A percentile compares a stretch with the other conserved stretches of the same genome.
phyloP scores from a whole-genome alignment of 805 yeast genomes.

The Cyberlindnera subsufficiens region DNA sequence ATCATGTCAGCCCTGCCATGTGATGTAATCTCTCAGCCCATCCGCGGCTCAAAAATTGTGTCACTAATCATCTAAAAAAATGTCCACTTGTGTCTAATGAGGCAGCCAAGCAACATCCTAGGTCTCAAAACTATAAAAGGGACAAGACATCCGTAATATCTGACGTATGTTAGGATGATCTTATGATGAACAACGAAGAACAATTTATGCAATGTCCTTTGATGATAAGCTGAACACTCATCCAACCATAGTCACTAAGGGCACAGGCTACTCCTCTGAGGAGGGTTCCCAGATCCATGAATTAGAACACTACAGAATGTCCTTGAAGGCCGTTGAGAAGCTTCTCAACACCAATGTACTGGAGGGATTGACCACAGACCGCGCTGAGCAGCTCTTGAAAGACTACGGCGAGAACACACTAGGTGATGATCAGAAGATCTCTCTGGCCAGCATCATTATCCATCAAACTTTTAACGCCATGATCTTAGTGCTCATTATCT shows the following conservation, averaged over 20 bases:
- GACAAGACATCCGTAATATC: background rate
- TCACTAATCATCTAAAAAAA: too few species aligned
- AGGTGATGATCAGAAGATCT: slow-evolving; percentile 53
- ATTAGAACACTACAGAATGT: slow-evolving; percentile 19
- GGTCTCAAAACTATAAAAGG: too few species aligned
- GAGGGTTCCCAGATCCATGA: slow-evolving; percentile 10
- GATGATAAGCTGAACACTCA: slow-evolving; percentile 14
- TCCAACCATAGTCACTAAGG: slow-evolving; percentile 11
- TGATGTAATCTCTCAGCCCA: too few species aligned
- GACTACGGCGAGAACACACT: slow-evolving; percentile 54
- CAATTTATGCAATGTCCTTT: slow-evolving; percentile 1
- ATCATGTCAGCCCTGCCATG: too few species aligned
- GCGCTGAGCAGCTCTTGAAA: slow-evolving; percentile 26
- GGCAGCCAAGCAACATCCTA: too few species aligned
- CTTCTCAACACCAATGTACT: slow-evolving; percentile 35
- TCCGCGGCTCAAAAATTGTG: too few species aligned
- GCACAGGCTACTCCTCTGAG: slow-evolving; percentile 1
- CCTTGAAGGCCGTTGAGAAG: slow-evolving; percentile 32
- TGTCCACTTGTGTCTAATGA: too few species aligned
- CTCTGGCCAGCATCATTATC: slow-evolving; percentile 47
- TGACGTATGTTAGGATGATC: background rate
- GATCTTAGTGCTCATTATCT: slow-evolving; percentile 65
- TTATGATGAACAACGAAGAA: background rate
- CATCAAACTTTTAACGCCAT: slow-evolving; percentile 74
- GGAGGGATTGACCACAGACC: slow-evolving; percentile 40